Conservation (phyloP, 768 basidiomycete species). For the Mycena albidolilacea region DNA sequence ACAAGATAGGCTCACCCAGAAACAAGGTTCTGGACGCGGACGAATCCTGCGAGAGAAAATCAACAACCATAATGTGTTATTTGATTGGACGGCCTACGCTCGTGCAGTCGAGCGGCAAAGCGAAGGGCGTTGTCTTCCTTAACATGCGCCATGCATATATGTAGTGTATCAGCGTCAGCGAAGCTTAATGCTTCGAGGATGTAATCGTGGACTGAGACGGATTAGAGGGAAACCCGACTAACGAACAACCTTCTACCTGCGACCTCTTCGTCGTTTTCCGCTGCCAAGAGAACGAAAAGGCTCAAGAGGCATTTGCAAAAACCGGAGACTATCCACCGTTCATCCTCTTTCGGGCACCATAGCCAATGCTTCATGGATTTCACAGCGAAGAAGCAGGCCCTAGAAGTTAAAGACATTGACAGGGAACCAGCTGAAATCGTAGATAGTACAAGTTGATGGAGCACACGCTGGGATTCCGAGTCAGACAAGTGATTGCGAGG, state of each 20-base stretch:
- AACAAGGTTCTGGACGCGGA: conserved; percentile 13
- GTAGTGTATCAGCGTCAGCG: conserved; percentile 37
- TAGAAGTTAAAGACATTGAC: conserved; percentile 45
- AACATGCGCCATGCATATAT: conserved; percentile 39
- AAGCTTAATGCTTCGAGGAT: conserved; percentile 51
- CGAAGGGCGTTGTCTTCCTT: conserved; percentile 42
- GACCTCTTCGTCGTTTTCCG: conserved; percentile 40
- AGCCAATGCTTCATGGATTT: conserved; percentile 25
- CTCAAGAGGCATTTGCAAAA: conserved; percentile 48
- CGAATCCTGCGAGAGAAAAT: conserved; percentile 11
- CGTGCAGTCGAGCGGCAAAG: conserved; percentile 50
- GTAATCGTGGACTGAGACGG: conserved; percentile 49
- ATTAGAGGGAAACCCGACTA: conserved; percentile 1
- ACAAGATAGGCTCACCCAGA: background rate
- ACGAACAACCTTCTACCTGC: conserved; percentile 39
- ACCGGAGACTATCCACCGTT: conserved; percentile 37
- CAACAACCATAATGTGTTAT: background rate
- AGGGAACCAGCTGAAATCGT: conserved; percentile 27
- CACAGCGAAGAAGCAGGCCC: conserved; percentile 35
- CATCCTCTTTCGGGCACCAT: conserved; percentile 13
- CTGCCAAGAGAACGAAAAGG: conserved; percentile 46
- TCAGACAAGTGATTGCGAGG: background rate
- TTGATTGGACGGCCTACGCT: conserved; percentile 43
- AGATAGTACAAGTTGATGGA: conserved; percentile 42
- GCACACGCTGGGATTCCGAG: conserved; percentile 43